phyloP scores from a whole-genome alignment of 2,329 filamentous ascomycete species.

The Scedosporium dehoogii region DNA sequence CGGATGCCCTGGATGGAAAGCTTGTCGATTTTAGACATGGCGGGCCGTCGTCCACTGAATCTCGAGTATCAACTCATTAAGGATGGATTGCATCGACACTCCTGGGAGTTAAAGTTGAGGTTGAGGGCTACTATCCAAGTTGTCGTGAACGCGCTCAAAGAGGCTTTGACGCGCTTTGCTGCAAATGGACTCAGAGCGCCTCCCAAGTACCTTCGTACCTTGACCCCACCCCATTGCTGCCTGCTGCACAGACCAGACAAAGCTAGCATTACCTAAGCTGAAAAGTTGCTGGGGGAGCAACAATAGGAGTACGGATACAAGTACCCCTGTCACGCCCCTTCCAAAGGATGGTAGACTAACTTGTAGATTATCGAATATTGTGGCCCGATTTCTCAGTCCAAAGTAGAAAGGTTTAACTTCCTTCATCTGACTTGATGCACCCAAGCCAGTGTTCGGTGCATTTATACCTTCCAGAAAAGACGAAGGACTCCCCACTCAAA shows the following conservation, averaged over 20 bases:
- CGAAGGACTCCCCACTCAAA: not conserved
- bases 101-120: too few species aligned
- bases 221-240: not conserved
- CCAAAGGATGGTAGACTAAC: too few species aligned
- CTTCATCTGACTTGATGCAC: too few species aligned
- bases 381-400: too few species aligned
- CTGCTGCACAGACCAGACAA: not conserved
- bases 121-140: not conserved
- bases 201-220: too few species aligned
- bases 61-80: too few species aligned
- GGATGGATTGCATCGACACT: too few species aligned
- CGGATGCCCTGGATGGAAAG: conserved; percentile 74
- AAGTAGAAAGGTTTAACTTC: too few species aligned
- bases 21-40: conserved; percentile 76
- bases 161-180: not conserved
- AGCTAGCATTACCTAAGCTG: not conserved
- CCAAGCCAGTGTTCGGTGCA: not conserved
- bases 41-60: conserved; percentile 8
- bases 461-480: not conserved
- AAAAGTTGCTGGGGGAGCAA: not conserved
- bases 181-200: not conserved
- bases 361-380: too few species aligned
- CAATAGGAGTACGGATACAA: too few species aligned
- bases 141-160: not conserved
- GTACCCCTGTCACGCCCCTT: too few species aligned